Conservation (phyloP, 192 early-diverging fungal genomes). For the Coemansia sp. region DNA sequence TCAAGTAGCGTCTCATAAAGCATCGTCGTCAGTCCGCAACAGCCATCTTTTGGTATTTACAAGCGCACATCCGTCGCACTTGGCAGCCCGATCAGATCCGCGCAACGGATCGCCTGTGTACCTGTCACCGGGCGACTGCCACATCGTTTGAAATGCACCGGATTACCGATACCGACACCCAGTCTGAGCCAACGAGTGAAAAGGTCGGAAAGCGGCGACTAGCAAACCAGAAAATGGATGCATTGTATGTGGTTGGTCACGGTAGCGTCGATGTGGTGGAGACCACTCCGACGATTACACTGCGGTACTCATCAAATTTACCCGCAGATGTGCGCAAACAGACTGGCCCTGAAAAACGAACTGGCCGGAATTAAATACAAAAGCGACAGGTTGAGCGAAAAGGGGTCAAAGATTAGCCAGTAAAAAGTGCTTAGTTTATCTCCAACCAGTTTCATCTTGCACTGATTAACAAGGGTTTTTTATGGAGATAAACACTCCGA, state of each 20-base stretch:
- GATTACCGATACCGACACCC: background rate
- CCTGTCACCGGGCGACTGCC: slow-evolving; percentile 42
- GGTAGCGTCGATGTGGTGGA: slow-evolving; percentile 49
- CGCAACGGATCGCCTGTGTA: slow-evolving; percentile 51
- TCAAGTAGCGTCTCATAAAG: background rate
- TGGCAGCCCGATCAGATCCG: slow-evolving; percentile 38
- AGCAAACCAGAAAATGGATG: slow-evolving; percentile 46
- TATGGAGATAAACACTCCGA: too few relatives aligned
- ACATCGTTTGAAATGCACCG: slow-evolving; percentile 43
- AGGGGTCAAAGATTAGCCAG: slow-evolving; percentile 3
- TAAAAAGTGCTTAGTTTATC: background rate
- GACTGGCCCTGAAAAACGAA: slow-evolving; percentile 52
- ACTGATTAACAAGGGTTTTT: too few relatives aligned
- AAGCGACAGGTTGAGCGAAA: slow-evolving; percentile 27
- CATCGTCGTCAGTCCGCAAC: slow-evolving; percentile 10
- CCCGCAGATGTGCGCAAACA: slow-evolving; percentile 43
- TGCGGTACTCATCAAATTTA: slow-evolving; percentile 49
- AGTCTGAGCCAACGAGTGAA: slow-evolving; percentile 5
- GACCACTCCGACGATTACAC: slow-evolving; percentile 43
- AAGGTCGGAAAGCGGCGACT: slow-evolving; percentile 26
- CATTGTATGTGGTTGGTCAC: slow-evolving; percentile 43
- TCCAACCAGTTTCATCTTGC: too few relatives aligned
- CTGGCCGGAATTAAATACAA: slow-evolving; percentile 45
- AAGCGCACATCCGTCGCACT: background rate
- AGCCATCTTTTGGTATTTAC: background rate